Base-by-base conservation (phyloP, 2,329 filamentous ascomycete genomes). In the Pestalotiopsis sp. region DNA sequence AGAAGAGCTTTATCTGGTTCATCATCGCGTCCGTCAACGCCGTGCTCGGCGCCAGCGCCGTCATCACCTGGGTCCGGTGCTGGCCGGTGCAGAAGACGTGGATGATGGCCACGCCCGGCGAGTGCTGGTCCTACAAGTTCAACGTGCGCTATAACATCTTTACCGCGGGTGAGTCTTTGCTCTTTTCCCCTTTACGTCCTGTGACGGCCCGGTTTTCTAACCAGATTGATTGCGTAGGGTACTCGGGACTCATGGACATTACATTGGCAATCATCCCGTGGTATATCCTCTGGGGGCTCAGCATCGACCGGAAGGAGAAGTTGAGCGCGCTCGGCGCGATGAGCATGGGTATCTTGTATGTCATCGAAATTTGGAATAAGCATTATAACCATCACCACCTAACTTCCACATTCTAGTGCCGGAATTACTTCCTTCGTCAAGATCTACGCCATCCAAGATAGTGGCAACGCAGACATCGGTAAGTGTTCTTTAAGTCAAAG, bases 301-400 rank as follows among this genome's bases (percentile, higher is more conserved):
- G 76, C 7, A 82, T 83, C 78, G 80, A 76, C 67, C 73, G 72
- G 36, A 80, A 78, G 69, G 82, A 83, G 62, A 82, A 82, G 66
- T 69, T 81, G 14, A 81, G 82, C 3, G 80, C 81, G 0, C 71
- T 79, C 11, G 70, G 81, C 1, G 81, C 82, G 9, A 83, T 84
- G 82, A 81, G 80, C 70, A 79, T 83, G 74, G 82, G 82, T 1
- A 67, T 83, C 2, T 80, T 83, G 80, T 81, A 72, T 72, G 78
- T 71, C 63, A 4, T 17, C 25, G 20, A 17, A 25, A 3, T 41
- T 5, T 17, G 52, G 20, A 41, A 11, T 13, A 5, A 5, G 57
- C 25, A 17, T 58, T n/a, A 49, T 17, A 17, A 3, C 1, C 38
- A 5, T 4, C 17, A 66, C 60, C 69, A 11, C 67, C 25, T 20